Evolutionary conservation across 345 rosid genomes (phyloP), one percentile per base, ranked within the genome.

Genomic region (Sonneratia caseolaris): DNA sequence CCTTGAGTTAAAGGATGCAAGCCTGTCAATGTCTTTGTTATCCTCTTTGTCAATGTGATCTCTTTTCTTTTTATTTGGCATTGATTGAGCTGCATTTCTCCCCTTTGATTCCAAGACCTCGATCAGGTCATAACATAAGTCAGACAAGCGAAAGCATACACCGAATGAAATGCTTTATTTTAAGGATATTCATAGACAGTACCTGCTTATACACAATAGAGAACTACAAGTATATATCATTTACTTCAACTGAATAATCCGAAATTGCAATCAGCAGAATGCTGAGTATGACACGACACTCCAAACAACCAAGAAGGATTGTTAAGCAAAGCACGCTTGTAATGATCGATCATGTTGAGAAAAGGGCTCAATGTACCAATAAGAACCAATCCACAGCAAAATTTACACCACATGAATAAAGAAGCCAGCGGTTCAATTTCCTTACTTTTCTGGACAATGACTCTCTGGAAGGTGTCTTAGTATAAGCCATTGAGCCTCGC

Each of bases 381-480:
- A 1, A 24, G 22, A 19, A 47, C 37, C 62, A 21, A 5, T 27
- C 15, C 14, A 56, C 5, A 1, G 13, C 22, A 35, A 42, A 9
- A 48, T 27, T 21, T 45, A 21, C 51, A 47, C 14, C 15, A 47
- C 51, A 47, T 0, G 51, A 13, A 47, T 47, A 13, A 47, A 47
- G 15, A 3, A 10, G 45, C 5, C 32, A 42, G 2, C 5, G 45
- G 45, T 42, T 42, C 45, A 64, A 47, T 19, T 1, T 40, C 37
- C 84, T 77, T 76, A 92, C 99, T 49, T 81, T 91, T 78, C 84
- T 78, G 64, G 80, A 80, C 57, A 88, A 75, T 3, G 91, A 83
- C 64, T 90, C 92, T 78, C 88, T 86, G 35, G 97, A 89, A 82
- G 99, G 99, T 71, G 97, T 96, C 90, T 92, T 96, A 14, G 99